Base-by-base conservation (phyloP, 2,329 filamentous ascomycete species). In the Purpureocillium lavendulum region DNA sequence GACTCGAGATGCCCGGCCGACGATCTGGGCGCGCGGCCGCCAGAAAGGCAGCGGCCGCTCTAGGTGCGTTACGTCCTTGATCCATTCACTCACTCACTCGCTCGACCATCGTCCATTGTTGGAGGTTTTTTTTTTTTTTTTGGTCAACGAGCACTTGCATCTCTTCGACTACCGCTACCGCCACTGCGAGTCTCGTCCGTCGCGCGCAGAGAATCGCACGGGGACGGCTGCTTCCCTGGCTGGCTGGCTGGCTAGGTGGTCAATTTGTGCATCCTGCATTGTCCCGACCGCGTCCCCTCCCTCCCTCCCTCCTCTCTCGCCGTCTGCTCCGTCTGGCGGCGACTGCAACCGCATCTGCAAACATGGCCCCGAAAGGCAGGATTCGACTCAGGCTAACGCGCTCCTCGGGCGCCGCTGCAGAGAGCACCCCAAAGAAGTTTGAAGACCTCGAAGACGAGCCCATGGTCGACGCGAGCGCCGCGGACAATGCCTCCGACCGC, bases 1-100 rank as follows among this genome's bases (percentile, higher is more conserved):
- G 29, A 7, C 12, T 14, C 29, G 12, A 6, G 43, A 60, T 60
- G 57, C 53, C 54, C 46, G 67, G 68, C 46, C 66, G 67, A 57
- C 62, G 70, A 55, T 71, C 70, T 47, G 70, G 70, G 45, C 68
- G 70, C 59, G 69, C 70, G 48, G 70, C 70, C 45, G 70, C 70
- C 34, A 72, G 69, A 58, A 69, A 67, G 54, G 70, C 70, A 44
- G 67, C 70, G 45, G 70, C 69, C 46, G 70, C 70, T 47, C 59
- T 74, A 49, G 70, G 70, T 74, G 62, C 55, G 69, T 61, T 30
- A 29, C 12, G 40, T 36, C 36, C 41, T 37, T 38, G 30, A 30
- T 39, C 36, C 15, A n/a, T 21, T 30, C 21, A n/a, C 13, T 16
- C 18, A 21, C 28, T 15, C 33, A 30, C 28, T 30, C 18, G 8